Base-by-base conservation (phyloP, 2,329 filamentous ascomycete species). In the Fusarium albidum region DNA sequence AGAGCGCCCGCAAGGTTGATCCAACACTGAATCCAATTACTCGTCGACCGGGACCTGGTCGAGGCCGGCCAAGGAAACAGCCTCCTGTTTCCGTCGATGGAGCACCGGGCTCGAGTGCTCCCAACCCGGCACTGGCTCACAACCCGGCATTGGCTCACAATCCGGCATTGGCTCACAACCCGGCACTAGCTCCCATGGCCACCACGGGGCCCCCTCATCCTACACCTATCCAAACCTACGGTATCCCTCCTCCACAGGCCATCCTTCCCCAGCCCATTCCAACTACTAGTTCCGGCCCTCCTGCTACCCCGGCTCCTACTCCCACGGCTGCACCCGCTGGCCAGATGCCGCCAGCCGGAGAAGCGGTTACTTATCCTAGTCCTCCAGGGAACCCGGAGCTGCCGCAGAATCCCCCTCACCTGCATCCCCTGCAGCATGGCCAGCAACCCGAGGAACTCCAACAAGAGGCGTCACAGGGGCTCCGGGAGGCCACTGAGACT, bases 11-110 rank as follows among this genome's bases (percentile, higher is more conserved):
- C 34, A 77, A 72, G 52, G 33, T 72, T 48, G 82, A 86, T 62
- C 83, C 83, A 9, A 79, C 78, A 0, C 46, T 74, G 57, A 85
- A 86, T 51, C 83, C 83, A 43, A 85, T 86, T 62, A 85, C 82
- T n/a, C 76, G 83, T 13, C 77, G 83, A 21, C 83, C 83, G 5
- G 83, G 83, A 0, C 83, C 83, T 4, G 82, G 83, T 11, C 77
- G 83, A 37, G 81, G 82, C 3, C 75, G 83, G 7, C 80, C 81
- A 0, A 74, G 77, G 46, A 85, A 84, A 65, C 69, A 73, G 33
- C 70, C 71, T n/a, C 59, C 64, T 32, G 61, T 47, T 34, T 31
- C 59, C 15, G 47, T 53, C 2, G n/a, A 41, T 17, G 59, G 59
- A 15, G 34, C 40, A 41, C 40, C 39, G 7, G 54, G 49, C n/a